phyloP scores from a whole-genome alignment of 163 green algal genomes.

The Scenedesmus sp. region DNA sequence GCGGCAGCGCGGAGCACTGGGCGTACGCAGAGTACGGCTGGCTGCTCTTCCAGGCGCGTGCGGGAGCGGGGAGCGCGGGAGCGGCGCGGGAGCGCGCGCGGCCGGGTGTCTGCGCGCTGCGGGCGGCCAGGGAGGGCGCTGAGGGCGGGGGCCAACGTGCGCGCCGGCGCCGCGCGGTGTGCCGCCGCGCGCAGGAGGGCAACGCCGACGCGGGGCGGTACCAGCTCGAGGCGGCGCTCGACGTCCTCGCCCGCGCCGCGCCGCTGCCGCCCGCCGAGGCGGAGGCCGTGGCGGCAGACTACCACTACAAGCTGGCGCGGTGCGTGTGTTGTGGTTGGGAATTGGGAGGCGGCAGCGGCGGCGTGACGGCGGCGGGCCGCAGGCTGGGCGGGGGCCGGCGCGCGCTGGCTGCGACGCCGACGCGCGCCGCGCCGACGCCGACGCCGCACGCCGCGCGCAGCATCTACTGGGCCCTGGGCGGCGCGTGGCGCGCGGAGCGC shows the following conservation, averaged over 20 bases:
- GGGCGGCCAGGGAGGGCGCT: neutral
- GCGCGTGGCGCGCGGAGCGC: neutral
- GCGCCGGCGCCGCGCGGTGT: neutral
- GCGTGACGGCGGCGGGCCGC: too few relatives aligned
- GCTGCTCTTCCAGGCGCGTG: slow-evolving; percentile 56
- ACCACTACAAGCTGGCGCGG: slow-evolving; percentile 43
- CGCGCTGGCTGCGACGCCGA: too few relatives aligned
- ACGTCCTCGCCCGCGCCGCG: slow-evolving; percentile 10
- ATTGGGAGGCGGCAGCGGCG: too few relatives aligned
- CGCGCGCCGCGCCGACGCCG: neutral
- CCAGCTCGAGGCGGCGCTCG: slow-evolving; percentile 50
- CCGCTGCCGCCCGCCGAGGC: neutral
- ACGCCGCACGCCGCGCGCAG: neutral
- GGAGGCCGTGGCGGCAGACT: slow-evolving; percentile 28
- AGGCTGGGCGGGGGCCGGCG: too few relatives aligned
- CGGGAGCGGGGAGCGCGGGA: neutral
- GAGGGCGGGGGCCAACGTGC: neutral
- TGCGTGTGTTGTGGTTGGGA: too few relatives aligned
- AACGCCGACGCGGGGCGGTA: slow-evolving; percentile 42
- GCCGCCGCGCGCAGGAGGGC: slow-evolving; percentile 18
- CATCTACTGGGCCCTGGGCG: slow-evolving; percentile 48
- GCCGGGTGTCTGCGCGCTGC: neutral
- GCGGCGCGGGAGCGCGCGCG: too few relatives aligned
- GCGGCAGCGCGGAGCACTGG: slow-evolving; percentile 56
- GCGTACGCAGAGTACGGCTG: slow-evolving; percentile 63